phyloP scores from a whole-genome alignment of 495 filamentous ascomycete genomes.

The Glutinoglossum americanum region DNA sequence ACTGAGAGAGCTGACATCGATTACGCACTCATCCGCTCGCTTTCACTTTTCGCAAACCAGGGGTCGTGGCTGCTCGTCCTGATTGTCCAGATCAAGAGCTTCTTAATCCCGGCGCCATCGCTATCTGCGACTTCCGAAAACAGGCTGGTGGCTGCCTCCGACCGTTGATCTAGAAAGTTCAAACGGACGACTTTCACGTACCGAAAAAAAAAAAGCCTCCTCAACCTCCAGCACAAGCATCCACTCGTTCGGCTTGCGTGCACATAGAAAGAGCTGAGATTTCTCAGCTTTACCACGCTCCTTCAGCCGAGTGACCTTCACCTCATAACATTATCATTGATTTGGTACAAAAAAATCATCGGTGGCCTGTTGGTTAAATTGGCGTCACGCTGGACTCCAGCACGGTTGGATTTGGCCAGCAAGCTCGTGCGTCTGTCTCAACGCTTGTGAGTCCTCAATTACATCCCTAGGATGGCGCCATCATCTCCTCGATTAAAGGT shows the following conservation, averaged over 20 bases:
- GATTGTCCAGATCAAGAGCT: background rate
- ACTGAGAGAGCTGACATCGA: background rate
- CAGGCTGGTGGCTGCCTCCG: background rate
- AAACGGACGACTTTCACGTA: background rate
- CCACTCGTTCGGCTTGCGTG: background rate
- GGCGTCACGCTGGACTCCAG: background rate
- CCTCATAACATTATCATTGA: background rate
- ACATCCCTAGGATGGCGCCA: constrained; percentile 2
- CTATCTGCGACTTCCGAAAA: background rate
- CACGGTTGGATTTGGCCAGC: background rate
- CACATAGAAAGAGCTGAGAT: background rate
- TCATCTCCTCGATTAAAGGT: constrained; percentile 4
- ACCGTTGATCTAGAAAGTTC: constrained; percentile 1
- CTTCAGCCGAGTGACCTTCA: background rate
- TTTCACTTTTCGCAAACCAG: background rate
- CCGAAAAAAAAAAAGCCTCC: background rate
- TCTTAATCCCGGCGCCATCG: background rate
- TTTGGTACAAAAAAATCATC: background rate
- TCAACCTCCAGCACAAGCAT: background rate
- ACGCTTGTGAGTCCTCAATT: background rate
- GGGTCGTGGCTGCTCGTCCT: background rate
- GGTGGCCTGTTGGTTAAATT: background rate
- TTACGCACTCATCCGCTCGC: constrained; percentile 1
- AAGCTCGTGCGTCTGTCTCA: background rate
- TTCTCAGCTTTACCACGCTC: background rate